Percentiles rank a stretch among this genome's conserved stretches.
Conservation (phyloP, 805 yeast genomes). For the Metschnikowia vanudenii region DNA sequence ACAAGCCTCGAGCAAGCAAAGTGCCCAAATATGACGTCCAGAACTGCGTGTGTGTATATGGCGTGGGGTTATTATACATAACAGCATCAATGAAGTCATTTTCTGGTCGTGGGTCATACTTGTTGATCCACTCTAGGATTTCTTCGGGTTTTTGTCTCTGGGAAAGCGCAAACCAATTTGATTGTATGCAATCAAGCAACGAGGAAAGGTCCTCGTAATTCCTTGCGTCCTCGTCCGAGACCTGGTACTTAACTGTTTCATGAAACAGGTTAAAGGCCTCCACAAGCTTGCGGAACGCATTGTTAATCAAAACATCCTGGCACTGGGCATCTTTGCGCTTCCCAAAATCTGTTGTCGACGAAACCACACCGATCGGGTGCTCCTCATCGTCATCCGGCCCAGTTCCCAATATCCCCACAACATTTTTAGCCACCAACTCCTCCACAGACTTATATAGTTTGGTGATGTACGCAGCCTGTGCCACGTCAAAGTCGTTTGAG, state of each 20-base stretch:
- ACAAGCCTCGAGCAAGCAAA: constrained; percentile 59
- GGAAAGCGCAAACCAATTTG: constrained; percentile 45
- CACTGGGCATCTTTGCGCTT: constrained; percentile 10
- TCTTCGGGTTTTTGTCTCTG: constrained; percentile 42
- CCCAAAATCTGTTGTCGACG: constrained; percentile 18
- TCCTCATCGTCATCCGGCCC: constrained; percentile 20
- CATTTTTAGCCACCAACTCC: constrained; percentile 22
- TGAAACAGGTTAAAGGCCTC: constrained; percentile 33
- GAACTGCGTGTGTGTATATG: constrained; percentile 51
- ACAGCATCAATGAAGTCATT: constrained; percentile 48
- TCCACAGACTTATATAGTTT: constrained; percentile 54
- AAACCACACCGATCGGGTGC: constrained; percentile 34
- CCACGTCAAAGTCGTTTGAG: constrained; percentile 34
- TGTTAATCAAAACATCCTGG: constrained; percentile 19
- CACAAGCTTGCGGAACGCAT: constrained; percentile 28
- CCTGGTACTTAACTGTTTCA: constrained; percentile 18
- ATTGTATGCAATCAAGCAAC: constrained; percentile 57
- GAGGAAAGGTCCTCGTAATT: constrained; percentile 39
- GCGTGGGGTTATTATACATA: constrained; percentile 42
- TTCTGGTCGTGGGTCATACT: constrained; percentile 66
- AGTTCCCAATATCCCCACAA: constrained; percentile 2
- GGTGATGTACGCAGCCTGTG: constrained; percentile 48
- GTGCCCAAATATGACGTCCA: constrained; percentile 62
- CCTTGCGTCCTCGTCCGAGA: constrained; percentile 27
- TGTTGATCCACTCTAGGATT: constrained; percentile 62